Conservation (phyloP, 2,329 filamentous ascomycete species). For the Xylariaceae sp. region DNA sequence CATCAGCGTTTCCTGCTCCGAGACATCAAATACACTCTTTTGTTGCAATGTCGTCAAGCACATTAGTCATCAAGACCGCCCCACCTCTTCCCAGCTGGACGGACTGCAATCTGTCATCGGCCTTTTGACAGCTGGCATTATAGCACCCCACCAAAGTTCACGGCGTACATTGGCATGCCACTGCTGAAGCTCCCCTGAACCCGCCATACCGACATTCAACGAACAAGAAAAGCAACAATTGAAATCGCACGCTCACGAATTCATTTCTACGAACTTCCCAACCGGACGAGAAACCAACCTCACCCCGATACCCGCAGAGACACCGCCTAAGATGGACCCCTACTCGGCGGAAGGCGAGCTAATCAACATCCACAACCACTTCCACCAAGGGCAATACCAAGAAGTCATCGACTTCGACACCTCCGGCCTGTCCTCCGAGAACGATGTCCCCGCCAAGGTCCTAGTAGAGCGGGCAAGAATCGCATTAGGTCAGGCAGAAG, state of each 20-base stretch:
- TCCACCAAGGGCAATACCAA: slow-evolving; percentile 80
- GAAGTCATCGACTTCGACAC: slow-evolving; percentile 84
- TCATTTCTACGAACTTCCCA: not conserved
- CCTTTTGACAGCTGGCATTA: slow-evolving; percentile 3
- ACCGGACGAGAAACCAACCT: not conserved
- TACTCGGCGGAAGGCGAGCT: slow-evolving; percentile 70
- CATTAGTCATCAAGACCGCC: too few relatives aligned
- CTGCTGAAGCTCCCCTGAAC: not conserved
- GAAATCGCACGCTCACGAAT: not conserved
- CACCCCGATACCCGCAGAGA: not conserved
- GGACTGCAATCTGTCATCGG: not conserved
- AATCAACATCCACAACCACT: slow-evolving; percentile 68
- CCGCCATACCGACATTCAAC: not conserved
- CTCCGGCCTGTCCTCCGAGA: slow-evolving; percentile 73
- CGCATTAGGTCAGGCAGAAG: slow-evolving; percentile 73
- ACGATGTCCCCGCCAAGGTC: slow-evolving; percentile 72
- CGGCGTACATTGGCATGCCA: not conserved
- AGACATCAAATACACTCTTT: too few relatives aligned
- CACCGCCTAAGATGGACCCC: slow-evolving; percentile 56
- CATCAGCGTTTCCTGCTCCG: too few relatives aligned
- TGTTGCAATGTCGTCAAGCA: too few relatives aligned
- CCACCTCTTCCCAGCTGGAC: not conserved
- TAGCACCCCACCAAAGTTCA: slow-evolving; percentile 6
- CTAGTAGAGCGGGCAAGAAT: slow-evolving; percentile 80
- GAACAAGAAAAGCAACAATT: not conserved